phyloP scores from a whole-genome alignment of 2,329 filamentous ascomycete genomes.

The Colletotrichum melonis region DNA sequence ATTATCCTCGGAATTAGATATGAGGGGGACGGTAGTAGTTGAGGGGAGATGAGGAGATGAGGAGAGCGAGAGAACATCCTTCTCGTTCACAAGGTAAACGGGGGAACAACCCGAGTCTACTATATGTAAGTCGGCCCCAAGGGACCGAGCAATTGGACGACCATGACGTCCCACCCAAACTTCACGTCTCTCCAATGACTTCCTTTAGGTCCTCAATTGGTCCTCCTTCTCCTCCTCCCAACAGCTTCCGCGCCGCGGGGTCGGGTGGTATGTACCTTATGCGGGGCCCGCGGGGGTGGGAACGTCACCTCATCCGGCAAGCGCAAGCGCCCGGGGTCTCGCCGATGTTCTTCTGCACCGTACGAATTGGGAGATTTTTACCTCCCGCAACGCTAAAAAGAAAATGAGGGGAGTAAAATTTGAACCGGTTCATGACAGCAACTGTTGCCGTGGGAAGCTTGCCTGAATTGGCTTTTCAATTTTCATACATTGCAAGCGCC shows the following conservation, averaged over 20 bases:
- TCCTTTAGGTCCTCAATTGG: background rate
- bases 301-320: conserved; percentile 17
- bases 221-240: background rate
- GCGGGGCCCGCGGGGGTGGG: conserved; percentile 25
- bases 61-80: background rate
- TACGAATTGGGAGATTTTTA: conserved; percentile 24
- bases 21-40: background rate
- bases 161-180: conserved; percentile 22
- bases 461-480: background rate
- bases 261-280: background rate
- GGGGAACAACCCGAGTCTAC: conserved; percentile 22
- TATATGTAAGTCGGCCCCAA: conserved; percentile 26
- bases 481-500: conserved; percentile 5
- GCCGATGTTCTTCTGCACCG: background rate
- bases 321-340: conserved; percentile 18
- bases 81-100: background rate
- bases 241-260: background rate
- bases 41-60: conserved; percentile 1
- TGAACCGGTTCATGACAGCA: background rate
- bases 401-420: background rate
- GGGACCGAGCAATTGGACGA: conserved; percentile 12
- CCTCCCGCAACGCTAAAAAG: conserved; percentile 10
- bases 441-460: conserved; percentile 12
- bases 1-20: background rate
- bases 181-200: background rate